Evolutionary conservation across 352 stramenopile species (phyloP).

Genomic region (Pythium utonaiense): DNA sequence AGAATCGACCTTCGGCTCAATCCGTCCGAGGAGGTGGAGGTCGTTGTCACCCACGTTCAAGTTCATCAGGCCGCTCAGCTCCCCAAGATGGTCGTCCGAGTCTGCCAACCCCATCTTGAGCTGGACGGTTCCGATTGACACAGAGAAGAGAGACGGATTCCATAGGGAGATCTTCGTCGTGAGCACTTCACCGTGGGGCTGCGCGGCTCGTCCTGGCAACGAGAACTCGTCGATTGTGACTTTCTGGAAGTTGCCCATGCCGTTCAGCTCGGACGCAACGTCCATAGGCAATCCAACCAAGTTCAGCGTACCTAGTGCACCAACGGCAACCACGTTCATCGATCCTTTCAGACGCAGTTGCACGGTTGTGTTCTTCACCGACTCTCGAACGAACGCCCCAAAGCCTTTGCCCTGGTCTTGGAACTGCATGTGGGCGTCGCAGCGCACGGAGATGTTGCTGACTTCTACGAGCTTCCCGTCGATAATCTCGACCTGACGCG

Average conservation of each 20-base stretch:
- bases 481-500: conserved; percentile 50
- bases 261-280: conserved; percentile 35
- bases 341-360: conserved; percentile 43
- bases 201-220: conserved; percentile 42
- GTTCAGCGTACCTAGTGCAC: conserved; percentile 60
- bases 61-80: conserved; percentile 52
- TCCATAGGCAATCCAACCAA: conserved; percentile 48
- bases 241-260: conserved; percentile 62
- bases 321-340: conserved; percentile 58
- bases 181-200: conserved; percentile 44
- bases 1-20: conserved; percentile 45
- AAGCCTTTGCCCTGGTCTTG: conserved; percentile 43
- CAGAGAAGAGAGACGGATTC: conserved; percentile 70
- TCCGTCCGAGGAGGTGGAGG: conserved; percentile 38
- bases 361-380: conserved; percentile 46
- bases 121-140: conserved; percentile 47
- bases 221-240: conserved; percentile 61
- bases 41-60: conserved; percentile 46
- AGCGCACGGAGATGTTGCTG: conserved; percentile 75
- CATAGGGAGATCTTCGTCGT: conserved; percentile 55
- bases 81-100: conserved; percentile 27
- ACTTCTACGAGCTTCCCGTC: conserved; percentile 47
- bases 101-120: conserved; percentile 48
- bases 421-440: conserved; percentile 44
- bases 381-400: conserved; percentile 64